A percentile compares a stretch with the other conserved stretches of the same genome.
Conservation (phyloP, 2,329 filamentous ascomycete species). For the Fusarium sp. region DNA sequence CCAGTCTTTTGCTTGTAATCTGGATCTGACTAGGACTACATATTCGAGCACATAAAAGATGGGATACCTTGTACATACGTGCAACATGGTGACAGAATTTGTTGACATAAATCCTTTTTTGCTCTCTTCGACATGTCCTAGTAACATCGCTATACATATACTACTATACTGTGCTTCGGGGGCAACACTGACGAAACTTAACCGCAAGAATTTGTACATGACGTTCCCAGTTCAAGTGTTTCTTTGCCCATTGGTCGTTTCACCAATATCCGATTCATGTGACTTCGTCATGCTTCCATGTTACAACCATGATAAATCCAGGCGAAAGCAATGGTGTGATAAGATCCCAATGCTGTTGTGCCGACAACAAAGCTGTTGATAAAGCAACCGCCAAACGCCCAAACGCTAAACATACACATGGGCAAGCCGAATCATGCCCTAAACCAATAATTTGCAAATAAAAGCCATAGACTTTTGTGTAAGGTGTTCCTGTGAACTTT, state of each 20-base stretch:
- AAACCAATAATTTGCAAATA: conserved; percentile 13
- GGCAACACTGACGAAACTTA: background rate
- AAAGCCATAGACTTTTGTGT: conserved; percentile 32
- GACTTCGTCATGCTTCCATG: background rate
- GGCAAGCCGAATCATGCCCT: conserved; percentile 3
- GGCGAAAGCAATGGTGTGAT: background rate
- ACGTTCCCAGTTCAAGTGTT: background rate
- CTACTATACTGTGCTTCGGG: background rate
- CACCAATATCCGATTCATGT: background rate
- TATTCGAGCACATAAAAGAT: conserved; percentile 30
- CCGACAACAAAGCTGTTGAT: background rate
- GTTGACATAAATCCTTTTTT: conserved; percentile 11
- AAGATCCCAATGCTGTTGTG: conserved; percentile 6
- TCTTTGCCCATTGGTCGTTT: background rate
- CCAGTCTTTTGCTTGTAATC: background rate
- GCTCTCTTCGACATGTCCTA: background rate
- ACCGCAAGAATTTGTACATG: background rate
- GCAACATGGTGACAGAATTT: background rate
- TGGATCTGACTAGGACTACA: background rate
- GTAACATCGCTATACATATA: background rate
- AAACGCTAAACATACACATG: conserved; percentile 31
- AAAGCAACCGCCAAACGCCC: conserved; percentile 33
- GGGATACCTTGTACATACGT: conserved; percentile 30
- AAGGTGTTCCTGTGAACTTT: background rate
- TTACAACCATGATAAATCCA: conserved; percentile 1